Evolutionary conservation across 345 rosid species (phyloP), one percentile per base, ranked within the genome.

Genomic region (Acer campestre): DNA sequence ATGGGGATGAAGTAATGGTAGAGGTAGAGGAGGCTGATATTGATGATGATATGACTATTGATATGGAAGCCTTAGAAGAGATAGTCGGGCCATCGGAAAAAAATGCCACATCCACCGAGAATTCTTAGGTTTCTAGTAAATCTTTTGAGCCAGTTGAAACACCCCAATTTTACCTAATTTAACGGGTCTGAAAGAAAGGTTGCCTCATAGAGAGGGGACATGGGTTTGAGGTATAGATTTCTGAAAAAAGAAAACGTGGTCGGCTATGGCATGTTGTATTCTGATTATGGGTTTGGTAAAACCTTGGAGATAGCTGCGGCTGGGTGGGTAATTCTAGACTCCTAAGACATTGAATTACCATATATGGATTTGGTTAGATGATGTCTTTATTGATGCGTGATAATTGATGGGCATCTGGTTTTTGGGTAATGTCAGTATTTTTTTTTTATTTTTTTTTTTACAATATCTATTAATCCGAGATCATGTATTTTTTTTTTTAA

Each of bases 11-110:
- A 84, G 82, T 88, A 76, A 88, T 89, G 94, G 81, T 92, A 6
- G 97, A 84, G 83, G 92, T 86, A 67, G 98, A 89, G 78, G 94
- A 88, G 78, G 87, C 90, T 25, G 90, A 90, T 65, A 84, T 86
- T 67, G 90, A 85, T 61, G 93, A 90, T 73, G 89, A 88, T 68
- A 86, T 89, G 90, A 84, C 94, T 67, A 83, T 88, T 2, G 95
- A 90, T 74, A 84, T 86, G 90, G 95, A 94, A 77, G 83, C 92
- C 68, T 82, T 86, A 20, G 91, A 86, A 71, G 91, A 86, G 14
- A 85, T 84, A 38, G 89, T 80, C 17, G 85, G 81, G 76, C 79
- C 92, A 63, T 78, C 93, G 17, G 93, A 91, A 78, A 77, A 81
- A 58, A 84, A 84, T 85, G 67, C 90, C 61, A 69, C 79, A 13